Evolutionary conservation across 2,329 filamentous ascomycete genomes (phyloP), one percentile per base, ranked within the genome.

Genomic region (Arthroderma sp.): DNA sequence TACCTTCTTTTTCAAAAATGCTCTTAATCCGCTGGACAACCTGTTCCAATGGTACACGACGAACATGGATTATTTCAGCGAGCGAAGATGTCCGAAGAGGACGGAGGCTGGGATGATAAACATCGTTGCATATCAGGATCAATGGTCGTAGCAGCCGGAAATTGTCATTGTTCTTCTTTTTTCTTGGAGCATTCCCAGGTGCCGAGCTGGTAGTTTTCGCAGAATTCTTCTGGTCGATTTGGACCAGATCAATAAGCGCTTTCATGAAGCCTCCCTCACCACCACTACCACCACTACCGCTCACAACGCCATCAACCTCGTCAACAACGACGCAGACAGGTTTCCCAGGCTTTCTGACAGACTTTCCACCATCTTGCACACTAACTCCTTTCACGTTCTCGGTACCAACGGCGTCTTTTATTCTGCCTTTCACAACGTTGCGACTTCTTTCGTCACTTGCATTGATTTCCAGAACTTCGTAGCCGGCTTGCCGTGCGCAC

Each of bases 401-500:
- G 0, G 91, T 98, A 0, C 86, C 88, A 31, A 98, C 74, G 61
- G 86, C 89, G 46, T 94, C 94, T 54, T 85, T 77, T 52, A 98
- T 95, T 10, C 87, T 77, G 5, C 86, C 86, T 59, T 85, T 91
- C 32, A 98, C 91, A 1, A 98, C 86, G 56, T 89, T 80, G 29
- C 77, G 75, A 58, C 86, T 94, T 55, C 91, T 76, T 59, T 98
- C 93, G 58, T 98, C 91, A 55, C 89, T 96, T 6, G 93, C 91
- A 56, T 98, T 98, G 65, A 98, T 94, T 61, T 98, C 91, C 58
- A 96, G 76, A 1, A 94, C 84, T 57, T 96, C 91, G 56, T 98
- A 98, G 0, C 91, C 91, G 4, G 91, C 91, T 64, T 98, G 91
- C 53, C 74, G 81, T 0, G 93, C 93, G 60, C 91, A 96, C 0